Evolutionary conservation across 169 alveolate species (phyloP), one percentile per base, ranked within the genome.

Genomic region (Cryptosporidium xiaoi): DNA sequence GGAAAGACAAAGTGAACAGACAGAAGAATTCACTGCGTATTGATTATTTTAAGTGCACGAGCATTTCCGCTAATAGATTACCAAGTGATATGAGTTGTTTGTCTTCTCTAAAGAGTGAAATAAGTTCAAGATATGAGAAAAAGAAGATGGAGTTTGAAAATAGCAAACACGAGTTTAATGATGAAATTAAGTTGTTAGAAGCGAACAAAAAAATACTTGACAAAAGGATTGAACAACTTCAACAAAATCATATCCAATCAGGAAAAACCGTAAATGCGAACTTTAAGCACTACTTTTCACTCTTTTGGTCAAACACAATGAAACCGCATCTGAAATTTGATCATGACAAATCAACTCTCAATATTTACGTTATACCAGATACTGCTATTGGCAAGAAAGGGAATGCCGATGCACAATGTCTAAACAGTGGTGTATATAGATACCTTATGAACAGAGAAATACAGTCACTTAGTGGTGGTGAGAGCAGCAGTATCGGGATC

Each of bases 401-500:
- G 48, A 40, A 3, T 40, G 48, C 10, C 10, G 71, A 20, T 27
- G 18, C 65, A n/a, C 16, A 33, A 33, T 4, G 2, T 3, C 16
- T 51, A 3, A 10, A 31, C 18, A 69, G 51, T 12, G 66, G n/a
- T 69, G 56, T 16, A 27, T 6, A 24, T 16, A 69, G 20, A 12
- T 16, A 77, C n/a, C 40, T 44, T 77, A 66, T 77, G 46, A 77
- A 44, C 44, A 55, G 71, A 82, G 92, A 91, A 56, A 84, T 91
- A 40, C 90, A 67, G 40, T 84, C 93, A 27, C 64, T 91, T 20
- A 87, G 92, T 34, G 93, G 93, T 5, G 93, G 93, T 27, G 93
- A 91, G 65, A 67, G 91, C 36, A 87, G 92, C 33, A 91, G 92
- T 36, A 91, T 91, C 33, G 92, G 91, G 12, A 91, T 91, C 68